Conservation (phyloP, 208 protist species). For the Sergeia podlipaevii region DNA sequence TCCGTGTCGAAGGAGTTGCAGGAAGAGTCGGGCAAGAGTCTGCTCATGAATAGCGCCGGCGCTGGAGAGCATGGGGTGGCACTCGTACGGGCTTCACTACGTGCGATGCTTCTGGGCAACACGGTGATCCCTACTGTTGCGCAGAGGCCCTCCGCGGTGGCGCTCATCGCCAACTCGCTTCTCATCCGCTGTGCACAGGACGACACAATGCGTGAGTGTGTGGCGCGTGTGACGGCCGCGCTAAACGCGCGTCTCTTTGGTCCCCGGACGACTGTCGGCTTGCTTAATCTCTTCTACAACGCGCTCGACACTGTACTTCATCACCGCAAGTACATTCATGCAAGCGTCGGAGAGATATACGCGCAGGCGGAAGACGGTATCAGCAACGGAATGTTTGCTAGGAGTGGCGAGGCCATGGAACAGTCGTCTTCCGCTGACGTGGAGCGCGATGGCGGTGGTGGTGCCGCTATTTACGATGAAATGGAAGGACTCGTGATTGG, state of each 20-base stretch:
- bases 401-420: too few relatives aligned
- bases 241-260: constrained; percentile 45
- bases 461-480: not conserved
- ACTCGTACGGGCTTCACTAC: constrained; percentile 31
- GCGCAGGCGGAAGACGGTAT: too few relatives aligned
- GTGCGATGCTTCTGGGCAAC: constrained; percentile 37
- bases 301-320: constrained; percentile 44
- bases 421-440: too few relatives aligned
- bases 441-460: not conserved
- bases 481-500: not conserved
- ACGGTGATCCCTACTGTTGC: constrained; percentile 38
- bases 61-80: constrained; percentile 27
- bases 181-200: constrained; percentile 24
- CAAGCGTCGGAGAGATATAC: not conserved
- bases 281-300: constrained; percentile 68
- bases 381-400: not conserved
- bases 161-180: constrained; percentile 33
- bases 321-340: constrained; percentile 16
- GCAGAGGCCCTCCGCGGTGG: constrained; percentile 17
- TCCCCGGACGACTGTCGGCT: constrained; percentile 54
- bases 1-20: constrained; percentile 31
- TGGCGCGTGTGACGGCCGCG: constrained; percentile 31
- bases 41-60: constrained; percentile 26
- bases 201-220: constrained; percentile 22
- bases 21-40: constrained; percentile 12